Evolutionary conservation across 768 basidiomycete species (phyloP).

Genomic region (button mushroom (Agaricus bisporus)): DNA sequence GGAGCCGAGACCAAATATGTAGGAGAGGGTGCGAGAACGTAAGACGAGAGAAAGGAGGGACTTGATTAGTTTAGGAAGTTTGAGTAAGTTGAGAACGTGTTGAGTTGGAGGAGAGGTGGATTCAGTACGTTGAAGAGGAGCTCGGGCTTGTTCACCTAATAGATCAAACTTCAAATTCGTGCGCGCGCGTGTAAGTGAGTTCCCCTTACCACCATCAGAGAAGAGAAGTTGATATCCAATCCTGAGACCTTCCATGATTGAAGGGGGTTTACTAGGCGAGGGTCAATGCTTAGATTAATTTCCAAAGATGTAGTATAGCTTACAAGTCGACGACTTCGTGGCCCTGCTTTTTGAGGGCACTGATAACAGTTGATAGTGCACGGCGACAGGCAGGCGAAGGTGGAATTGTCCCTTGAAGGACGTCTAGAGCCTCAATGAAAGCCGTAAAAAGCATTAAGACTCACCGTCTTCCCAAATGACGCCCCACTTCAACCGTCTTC

Average conservation of each 20-base stretch:
- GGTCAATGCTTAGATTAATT: neutral
- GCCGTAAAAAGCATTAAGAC: conserved; percentile 9
- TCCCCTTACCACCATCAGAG: conserved; percentile 44
- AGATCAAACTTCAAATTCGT: neutral
- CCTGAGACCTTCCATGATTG: conserved; percentile 41
- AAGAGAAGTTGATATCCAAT: conserved; percentile 51
- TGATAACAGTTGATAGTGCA: conserved; percentile 43
- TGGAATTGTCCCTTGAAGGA: conserved; percentile 43
- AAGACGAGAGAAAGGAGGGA: conserved; percentile 34
- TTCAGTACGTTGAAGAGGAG: conserved; percentile 26
- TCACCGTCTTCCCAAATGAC: conserved; percentile 60
- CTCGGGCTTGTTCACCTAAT: conserved; percentile 39
- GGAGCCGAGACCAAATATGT: conserved; percentile 34
- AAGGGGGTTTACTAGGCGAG: conserved; percentile 33
- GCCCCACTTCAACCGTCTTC: conserved; percentile 52
- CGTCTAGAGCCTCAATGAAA: neutral
- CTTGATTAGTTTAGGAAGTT: conserved; percentile 35
- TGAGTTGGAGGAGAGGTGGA: conserved; percentile 25
- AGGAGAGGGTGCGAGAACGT: conserved; percentile 30
- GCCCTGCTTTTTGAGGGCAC: conserved; percentile 49
- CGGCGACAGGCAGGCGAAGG: conserved; percentile 62
- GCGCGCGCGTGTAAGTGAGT: neutral
- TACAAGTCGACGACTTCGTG: conserved; percentile 64
- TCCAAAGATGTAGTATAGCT: conserved; percentile 15
- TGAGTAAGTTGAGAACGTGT: conserved; percentile 27